A percentile compares a stretch with the other conserved stretches of the same genome.
Evolutionary conservation across 176 grass and related monocot species (phyloP).

Genomic region (Rhynchospora tenuis): DNA sequence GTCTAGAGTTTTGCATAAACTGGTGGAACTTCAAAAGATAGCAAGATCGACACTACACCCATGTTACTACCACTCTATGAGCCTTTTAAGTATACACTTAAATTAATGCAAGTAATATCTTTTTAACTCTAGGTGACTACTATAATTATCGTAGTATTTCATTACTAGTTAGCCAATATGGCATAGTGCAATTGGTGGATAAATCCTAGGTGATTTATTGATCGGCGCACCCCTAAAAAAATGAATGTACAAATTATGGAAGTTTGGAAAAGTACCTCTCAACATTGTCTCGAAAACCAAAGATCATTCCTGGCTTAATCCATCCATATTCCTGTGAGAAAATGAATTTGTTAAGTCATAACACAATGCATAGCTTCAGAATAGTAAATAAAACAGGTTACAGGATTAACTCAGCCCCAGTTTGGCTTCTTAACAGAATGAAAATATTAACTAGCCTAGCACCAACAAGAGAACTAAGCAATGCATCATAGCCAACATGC

Average conservation of each 20-base stretch:
- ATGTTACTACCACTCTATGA: neutral
- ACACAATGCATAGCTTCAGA: neutral
- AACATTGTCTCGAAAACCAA: slow-evolving; percentile 62
- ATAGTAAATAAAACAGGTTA: neutral
- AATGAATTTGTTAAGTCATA: neutral
- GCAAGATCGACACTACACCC: neutral
- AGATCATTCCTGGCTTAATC: slow-evolving; percentile 77
- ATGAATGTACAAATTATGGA: neutral
- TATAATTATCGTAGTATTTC: neutral
- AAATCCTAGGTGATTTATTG: neutral
- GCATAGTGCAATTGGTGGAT: neutral
- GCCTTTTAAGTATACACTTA: neutral
- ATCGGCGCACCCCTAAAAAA: neutral
- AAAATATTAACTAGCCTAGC: neutral
- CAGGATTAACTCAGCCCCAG: neutral
- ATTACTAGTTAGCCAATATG: neutral
- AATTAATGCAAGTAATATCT: neutral
- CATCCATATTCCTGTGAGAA: slow-evolving; percentile 72
- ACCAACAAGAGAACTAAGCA: neutral
- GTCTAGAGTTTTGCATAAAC: neutral
- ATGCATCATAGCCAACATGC: neutral
- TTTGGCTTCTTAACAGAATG: neutral
- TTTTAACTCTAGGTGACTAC: neutral
- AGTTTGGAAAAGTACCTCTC: slow-evolving; percentile 38
- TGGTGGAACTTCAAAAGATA: neutral